Evolutionary conservation across 768 basidiomycete genomes (phyloP).

Genomic region (Russula sp.): DNA sequence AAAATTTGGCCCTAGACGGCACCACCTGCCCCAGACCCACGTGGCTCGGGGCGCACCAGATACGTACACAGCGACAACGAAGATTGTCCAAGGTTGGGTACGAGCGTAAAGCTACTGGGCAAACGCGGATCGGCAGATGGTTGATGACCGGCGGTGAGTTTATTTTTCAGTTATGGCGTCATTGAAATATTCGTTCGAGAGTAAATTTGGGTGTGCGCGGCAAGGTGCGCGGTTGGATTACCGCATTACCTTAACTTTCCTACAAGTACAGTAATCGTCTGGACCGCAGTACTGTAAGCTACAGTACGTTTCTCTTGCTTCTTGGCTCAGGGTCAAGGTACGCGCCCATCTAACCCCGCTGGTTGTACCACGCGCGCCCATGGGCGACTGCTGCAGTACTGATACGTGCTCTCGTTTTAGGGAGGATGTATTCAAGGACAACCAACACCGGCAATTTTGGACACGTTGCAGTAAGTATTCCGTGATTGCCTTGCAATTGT

Average conservation of each 20-base stretch:
- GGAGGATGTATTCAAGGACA: background rate
- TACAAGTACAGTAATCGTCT: background rate
- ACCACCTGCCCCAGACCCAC: background rate
- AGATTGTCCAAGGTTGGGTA: no score
- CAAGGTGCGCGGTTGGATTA: background rate
- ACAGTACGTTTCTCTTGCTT: background rate
- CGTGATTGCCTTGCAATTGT: no score
- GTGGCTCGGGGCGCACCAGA: background rate
- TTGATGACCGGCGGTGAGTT: background rate
- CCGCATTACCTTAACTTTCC: background rate
- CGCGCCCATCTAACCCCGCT: slow-evolving; percentile 7
- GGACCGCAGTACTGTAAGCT: no score
- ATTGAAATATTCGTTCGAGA: background rate
- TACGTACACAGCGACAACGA: background rate
- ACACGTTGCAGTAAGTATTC: no score
- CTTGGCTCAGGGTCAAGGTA: background rate
- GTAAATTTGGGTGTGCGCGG: no score
- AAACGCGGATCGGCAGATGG: background rate
- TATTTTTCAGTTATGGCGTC: background rate
- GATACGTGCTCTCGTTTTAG: background rate
- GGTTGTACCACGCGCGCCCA: no score
- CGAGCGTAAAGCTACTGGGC: background rate
- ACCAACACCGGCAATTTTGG: no score
- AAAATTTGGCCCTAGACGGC: background rate
- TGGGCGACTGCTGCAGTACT: background rate